Evolutionary conservation across 2,329 filamentous ascomycete genomes (phyloP), one percentile per base, ranked within the genome.

Genomic region (Shiraia sp.): DNA sequence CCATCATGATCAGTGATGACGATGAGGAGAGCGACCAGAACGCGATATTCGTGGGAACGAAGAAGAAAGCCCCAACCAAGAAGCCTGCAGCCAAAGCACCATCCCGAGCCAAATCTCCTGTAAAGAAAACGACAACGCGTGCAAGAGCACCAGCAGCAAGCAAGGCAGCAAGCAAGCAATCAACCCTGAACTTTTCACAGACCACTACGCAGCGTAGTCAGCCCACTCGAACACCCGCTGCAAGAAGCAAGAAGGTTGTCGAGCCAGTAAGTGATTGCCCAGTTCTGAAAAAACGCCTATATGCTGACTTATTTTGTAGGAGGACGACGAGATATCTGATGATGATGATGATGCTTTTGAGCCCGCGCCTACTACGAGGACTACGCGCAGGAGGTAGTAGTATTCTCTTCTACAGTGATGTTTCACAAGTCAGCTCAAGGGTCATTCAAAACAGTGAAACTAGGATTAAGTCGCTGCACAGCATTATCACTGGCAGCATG

Each of bases 21-120:
- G 73, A 72, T 16, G 61, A 75, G 15, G 77, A 79, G 12, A 77
- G 78, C 8, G 68, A 63, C n/a, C 62, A 71, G 23, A 22, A 22
- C 19, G 65, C 63, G 6, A 57, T 76, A 1, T 76, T 77, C 42
- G 70, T 75, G 31, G 66, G 56, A 32, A 53, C 61, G 36, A 32
- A 49, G 19, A 54, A 55, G 48, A 65, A 61, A 29, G 52, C 58
- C 4, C 51, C 61, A n/a, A 48, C 54, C 16, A 68, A 55, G 47
- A 68, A 66, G 42, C 7, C 54, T 8, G 32, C 51, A 13, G 46
- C 61, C 10, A 54, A 47, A 40, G 22, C 45, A 19, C 51, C 57
- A 24, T 46, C 52, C 30, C 45, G 50, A 19, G 45, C 56, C 14
- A 61, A 61, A 33, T 60, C 60, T 9, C 57, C 63, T 8, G 45